Conservation (phyloP, 768 basidiomycete genomes). For the Boletus reticulatus region DNA sequence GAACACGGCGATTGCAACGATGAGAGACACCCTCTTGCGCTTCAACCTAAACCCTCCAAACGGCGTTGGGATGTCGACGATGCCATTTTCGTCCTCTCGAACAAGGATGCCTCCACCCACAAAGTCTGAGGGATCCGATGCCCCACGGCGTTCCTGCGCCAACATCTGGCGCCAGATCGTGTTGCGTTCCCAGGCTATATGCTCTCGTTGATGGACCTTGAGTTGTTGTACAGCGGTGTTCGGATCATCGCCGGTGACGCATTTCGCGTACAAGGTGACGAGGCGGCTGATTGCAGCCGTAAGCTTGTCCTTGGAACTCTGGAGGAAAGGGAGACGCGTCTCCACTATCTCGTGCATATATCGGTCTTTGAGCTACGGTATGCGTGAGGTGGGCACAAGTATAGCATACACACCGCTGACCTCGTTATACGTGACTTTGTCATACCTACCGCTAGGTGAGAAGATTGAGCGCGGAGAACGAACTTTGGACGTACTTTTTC, state of each 20-base stretch:
- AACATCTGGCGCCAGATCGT: constrained; percentile 99
- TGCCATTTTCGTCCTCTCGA: constrained; percentile 37
- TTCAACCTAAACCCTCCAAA: constrained; percentile 67
- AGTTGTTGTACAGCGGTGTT: constrained; percentile 76
- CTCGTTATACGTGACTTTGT: constrained; percentile 85
- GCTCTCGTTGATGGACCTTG: constrained; percentile 83
- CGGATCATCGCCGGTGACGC: constrained; percentile 74
- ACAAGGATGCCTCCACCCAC: constrained; percentile 47
- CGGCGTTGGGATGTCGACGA: constrained; percentile 54
- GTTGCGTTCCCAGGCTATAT: constrained; percentile 95
- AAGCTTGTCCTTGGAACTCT: constrained; percentile 58
- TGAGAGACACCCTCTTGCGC: constrained; percentile 54
- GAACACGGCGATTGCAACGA: constrained; percentile 59
- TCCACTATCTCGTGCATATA: constrained; percentile 77
- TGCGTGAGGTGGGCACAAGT: background rate
- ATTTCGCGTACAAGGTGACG: constrained; percentile 76
- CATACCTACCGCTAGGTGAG: constrained; percentile 59
- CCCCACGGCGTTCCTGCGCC: constrained; percentile 69
- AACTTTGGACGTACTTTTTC: constrained; percentile 70
- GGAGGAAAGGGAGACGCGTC: constrained; percentile 62
- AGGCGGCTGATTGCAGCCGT: constrained; percentile 57
- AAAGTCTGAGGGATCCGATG: constrained; percentile 31
- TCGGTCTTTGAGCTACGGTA: constrained; percentile 62
- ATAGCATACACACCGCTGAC: constrained; percentile 26
- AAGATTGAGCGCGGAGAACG: background rate